Conservation (phyloP, 306 rosid species). For the Datisca glomerata region DNA sequence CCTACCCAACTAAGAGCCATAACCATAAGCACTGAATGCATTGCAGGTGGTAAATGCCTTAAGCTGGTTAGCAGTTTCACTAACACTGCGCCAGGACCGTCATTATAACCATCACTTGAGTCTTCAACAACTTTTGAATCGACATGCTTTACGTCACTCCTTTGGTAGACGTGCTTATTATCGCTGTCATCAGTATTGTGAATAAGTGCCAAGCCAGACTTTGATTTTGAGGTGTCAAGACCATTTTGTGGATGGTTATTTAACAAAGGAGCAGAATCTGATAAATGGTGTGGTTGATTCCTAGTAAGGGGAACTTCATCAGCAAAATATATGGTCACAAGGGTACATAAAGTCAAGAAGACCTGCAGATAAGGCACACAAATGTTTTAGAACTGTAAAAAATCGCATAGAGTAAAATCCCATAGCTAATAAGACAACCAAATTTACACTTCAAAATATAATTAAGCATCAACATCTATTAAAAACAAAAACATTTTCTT, state of each 20-base stretch:
- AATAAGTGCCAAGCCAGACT: constrained; percentile 18
- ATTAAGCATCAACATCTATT: no score
- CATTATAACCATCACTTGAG: constrained; percentile 36
- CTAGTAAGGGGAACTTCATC: constrained; percentile 72
- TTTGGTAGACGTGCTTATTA: constrained; percentile 21
- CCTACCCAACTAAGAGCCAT: constrained; percentile 99
- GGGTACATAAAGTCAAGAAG: constrained; percentile 70
- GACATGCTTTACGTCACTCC: constrained; percentile 26
- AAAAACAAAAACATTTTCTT: no score
- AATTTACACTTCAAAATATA: no score
- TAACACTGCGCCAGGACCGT: constrained; percentile 89
- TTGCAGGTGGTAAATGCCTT: constrained; percentile 94
- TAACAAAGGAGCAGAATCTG: constrained; percentile 87
- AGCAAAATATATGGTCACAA: constrained; percentile 82
- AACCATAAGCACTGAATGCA: constrained; percentile 93
- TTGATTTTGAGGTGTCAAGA: constrained; percentile 30
- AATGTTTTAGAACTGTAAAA: constrained; percentile 13
- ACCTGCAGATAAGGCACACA: constrained; percentile 40
- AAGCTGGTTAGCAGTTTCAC: constrained; percentile 88
- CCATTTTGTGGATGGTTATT: constrained; percentile 47
- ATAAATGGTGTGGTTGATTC: constrained; percentile 30
- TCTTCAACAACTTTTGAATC: constrained; percentile 36
- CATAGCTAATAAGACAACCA: no score
- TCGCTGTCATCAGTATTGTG: constrained; percentile 21
- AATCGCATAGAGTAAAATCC: no score